phyloP scores from a whole-genome alignment of 2,329 filamentous ascomycete species.

The Orbilia javanica region DNA sequence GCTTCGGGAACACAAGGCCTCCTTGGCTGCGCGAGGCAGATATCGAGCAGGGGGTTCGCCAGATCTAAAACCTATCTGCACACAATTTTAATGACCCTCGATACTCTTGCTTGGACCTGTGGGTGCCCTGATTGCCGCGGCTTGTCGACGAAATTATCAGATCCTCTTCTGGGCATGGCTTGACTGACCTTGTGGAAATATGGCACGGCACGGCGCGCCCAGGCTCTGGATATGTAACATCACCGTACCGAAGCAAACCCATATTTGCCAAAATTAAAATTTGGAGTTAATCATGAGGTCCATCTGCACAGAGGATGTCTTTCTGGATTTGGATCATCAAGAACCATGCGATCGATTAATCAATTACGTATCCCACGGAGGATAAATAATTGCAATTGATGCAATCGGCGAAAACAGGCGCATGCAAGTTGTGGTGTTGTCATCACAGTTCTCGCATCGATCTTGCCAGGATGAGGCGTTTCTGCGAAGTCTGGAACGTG shows the following conservation, averaged over 20 bases:
- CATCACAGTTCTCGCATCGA: slow-evolving; percentile 15
- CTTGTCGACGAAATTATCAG: slow-evolving; percentile 21
- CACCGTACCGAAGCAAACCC: slow-evolving; percentile 28
- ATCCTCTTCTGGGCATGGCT: slow-evolving; percentile 33
- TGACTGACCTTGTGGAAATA: slow-evolving; percentile 7
- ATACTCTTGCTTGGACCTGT: slow-evolving; percentile 11
- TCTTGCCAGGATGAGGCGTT: slow-evolving; percentile 29
- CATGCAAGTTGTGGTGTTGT: slow-evolving; percentile 38
- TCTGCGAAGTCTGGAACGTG: slow-evolving; percentile 49
- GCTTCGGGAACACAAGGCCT: slow-evolving; percentile 10
- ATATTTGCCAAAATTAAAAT: slow-evolving; percentile 11
- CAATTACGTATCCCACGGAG: slow-evolving; percentile 13
- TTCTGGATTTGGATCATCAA: not conserved
- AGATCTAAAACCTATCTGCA: slow-evolving; percentile 39
- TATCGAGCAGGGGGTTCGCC: slow-evolving; percentile 20
- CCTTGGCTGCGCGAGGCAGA: not conserved
- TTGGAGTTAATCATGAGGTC: not conserved
- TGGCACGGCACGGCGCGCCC: slow-evolving; percentile 3
- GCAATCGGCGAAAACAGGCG: not conserved
- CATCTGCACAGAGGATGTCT: not conserved
- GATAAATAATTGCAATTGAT: not conserved
- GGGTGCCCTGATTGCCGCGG: slow-evolving; percentile 44
- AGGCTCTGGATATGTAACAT: not conserved
- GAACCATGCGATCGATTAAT: slow-evolving; percentile 32
- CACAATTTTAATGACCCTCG: not conserved